phyloP scores from a whole-genome alignment of 1,284 basidiomycete genomes.

The Ganoderma boninense region DNA sequence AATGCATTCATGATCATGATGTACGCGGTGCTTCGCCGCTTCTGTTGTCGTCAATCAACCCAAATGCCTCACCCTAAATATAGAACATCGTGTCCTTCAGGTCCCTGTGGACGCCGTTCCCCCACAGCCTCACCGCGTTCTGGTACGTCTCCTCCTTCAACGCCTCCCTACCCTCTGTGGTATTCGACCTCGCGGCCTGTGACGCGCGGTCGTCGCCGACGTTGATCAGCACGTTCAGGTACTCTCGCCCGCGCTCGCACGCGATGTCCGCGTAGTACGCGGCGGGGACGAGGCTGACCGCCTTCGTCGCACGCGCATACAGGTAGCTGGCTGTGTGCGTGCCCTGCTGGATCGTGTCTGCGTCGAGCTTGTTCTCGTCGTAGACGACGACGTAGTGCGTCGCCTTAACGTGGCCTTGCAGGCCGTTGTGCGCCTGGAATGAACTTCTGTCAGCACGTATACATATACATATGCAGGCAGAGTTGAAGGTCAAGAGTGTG shows the following conservation, averaged over 20 bases:
- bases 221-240: constrained; percentile 72
- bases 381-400: constrained; percentile 82
- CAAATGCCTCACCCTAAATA: constrained; percentile 48
- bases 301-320: constrained; percentile 80
- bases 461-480: background rate
- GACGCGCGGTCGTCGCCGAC: constrained; percentile 43
- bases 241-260: constrained; percentile 76
- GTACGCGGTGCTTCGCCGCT: background rate
- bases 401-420: constrained; percentile 71
- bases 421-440: constrained; percentile 62
- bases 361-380: constrained; percentile 69
- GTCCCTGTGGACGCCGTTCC: constrained; percentile 65
- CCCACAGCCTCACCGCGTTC: constrained; percentile 65
- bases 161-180: constrained; percentile 55
- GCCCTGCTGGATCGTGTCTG: constrained; percentile 75
- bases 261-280: constrained; percentile 83
- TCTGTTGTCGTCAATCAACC: background rate
- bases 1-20: background rate
- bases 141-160: constrained; percentile 57
- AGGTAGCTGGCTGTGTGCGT: constrained; percentile 71
- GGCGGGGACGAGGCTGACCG: constrained; percentile 77
- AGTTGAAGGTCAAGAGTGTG: background rate
- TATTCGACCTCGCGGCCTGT: background rate
- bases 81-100: constrained; percentile 77
- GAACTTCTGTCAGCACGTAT: background rate